Percentiles rank a stretch among this genome's conserved stretches.
phyloP scores from a whole-genome alignment of 257 asterid genomes.

The Asclepias syriaca region DNA sequence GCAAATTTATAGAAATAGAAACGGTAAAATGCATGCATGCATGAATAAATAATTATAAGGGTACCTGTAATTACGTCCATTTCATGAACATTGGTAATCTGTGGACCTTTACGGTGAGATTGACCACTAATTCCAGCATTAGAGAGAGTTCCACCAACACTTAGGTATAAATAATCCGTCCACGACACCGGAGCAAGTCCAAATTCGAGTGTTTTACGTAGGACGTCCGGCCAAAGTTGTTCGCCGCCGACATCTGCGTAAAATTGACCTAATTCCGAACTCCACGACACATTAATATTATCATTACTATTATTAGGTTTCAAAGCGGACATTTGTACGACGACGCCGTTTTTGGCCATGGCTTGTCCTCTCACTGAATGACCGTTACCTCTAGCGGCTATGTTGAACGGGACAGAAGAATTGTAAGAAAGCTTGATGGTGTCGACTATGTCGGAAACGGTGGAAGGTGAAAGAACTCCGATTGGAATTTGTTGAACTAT shows the following conservation, averaged over 20 bases:
- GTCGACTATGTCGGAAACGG: conserved; percentile 35
- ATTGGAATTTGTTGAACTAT: conserved; percentile 38
- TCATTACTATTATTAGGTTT: not conserved
- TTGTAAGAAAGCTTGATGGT: conserved; percentile 40
- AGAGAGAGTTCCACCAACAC: conserved; percentile 74
- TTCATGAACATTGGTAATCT: conserved; percentile 59
- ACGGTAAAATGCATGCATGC: not conserved
- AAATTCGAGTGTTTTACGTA: conserved; percentile 29
- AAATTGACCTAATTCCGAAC: conserved; percentile 25
- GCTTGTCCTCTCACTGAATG: conserved; percentile 77
- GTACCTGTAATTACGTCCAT: conserved; percentile 67
- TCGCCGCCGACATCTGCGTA: conserved; percentile 73
- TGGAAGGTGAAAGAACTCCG: conserved; percentile 53
- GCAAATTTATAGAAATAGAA: no score
- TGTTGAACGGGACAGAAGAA: conserved; percentile 34
- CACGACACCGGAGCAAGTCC: conserved; percentile 58
- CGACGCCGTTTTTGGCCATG: conserved; percentile 55
- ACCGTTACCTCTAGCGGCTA: conserved; percentile 71
- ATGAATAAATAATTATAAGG: no score
- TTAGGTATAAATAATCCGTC: conserved; percentile 68
- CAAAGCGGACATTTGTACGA: conserved; percentile 54
- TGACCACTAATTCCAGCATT: conserved; percentile 80
- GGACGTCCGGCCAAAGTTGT: conserved; percentile 59
- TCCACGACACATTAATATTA: conserved; percentile 37
- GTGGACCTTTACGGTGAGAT: conserved; percentile 60